Evolutionary conservation across 495 filamentous ascomycete genomes (phyloP).

Genomic region (Penicillium parvum): DNA sequence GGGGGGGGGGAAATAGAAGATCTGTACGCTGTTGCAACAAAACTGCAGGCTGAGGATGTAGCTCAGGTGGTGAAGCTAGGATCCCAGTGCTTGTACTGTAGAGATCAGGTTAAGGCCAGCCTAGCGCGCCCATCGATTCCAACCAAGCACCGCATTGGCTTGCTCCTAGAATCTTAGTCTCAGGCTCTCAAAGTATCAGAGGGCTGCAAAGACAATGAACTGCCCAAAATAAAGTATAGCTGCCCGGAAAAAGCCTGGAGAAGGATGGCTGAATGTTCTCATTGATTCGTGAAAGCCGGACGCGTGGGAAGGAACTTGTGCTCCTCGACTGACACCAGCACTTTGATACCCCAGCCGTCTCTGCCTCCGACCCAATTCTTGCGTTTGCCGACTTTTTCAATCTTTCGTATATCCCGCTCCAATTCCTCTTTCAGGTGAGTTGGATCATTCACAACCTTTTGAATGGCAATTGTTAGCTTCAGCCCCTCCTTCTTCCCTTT

Average conservation of each 20-base stretch:
- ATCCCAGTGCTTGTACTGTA: conserved; percentile 67
- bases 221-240: too few relatives aligned
- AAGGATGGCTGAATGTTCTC: background rate
- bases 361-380: conserved; percentile 34
- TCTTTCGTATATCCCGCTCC: conserved; percentile 21
- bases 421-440: conserved; percentile 27
- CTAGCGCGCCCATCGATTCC: too few relatives aligned
- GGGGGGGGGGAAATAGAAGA: too few relatives aligned
- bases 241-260: too few relatives aligned
- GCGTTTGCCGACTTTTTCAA: conserved; percentile 31
- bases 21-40: too few relatives aligned
- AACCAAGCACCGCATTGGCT: too few relatives aligned
- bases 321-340: conserved; percentile 22
- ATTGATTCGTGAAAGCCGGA: background rate
- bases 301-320: conserved; percentile 13
- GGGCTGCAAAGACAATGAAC: too few relatives aligned
- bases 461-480: conserved; percentile 22
- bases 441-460: conserved; percentile 26
- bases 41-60: too few relatives aligned
- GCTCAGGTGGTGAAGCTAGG: conserved; percentile 61
- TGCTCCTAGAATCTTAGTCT: too few relatives aligned
- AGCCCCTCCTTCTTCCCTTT: conserved; percentile 25
- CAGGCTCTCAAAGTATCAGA: too few relatives aligned
- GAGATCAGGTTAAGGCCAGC: too few relatives aligned
- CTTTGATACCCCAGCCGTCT: conserved; percentile 31